Conservation (phyloP, 2,329 filamentous ascomycete species). For the Elsinoe perseae region DNA sequence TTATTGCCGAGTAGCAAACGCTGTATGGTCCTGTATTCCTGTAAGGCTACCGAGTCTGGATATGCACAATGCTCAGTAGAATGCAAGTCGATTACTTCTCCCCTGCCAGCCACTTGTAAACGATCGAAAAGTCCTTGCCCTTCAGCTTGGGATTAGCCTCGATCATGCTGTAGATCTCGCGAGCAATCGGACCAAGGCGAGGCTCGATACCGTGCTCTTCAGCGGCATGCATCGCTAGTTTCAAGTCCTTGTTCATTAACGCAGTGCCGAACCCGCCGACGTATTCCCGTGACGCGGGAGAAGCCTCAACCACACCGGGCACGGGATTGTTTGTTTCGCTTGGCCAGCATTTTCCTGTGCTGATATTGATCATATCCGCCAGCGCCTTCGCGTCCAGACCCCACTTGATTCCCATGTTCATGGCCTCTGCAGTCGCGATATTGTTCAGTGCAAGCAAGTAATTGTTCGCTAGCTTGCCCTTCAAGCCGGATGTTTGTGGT, state of each 20-base stretch:
- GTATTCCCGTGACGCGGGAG: constrained; percentile 68
- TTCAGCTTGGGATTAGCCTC: constrained; percentile 39
- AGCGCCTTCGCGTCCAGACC: constrained; percentile 59
- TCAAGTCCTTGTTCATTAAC: constrained; percentile 45
- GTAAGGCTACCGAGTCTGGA: constrained; percentile 1
- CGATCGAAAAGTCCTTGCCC: constrained; percentile 44
- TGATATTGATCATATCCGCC: constrained; percentile 81
- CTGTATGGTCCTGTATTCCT: constrained; percentile 8
- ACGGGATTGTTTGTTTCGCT: constrained; percentile 95
- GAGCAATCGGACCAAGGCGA: constrained; percentile 39
- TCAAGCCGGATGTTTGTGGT: constrained; percentile 72
- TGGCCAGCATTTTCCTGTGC: constrained; percentile 93
- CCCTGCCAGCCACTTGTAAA: constrained; percentile 42
- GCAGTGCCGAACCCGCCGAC: constrained; percentile 44
- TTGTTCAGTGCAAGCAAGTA: constrained; percentile 94
- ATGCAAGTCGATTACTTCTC: constrained; percentile 25
- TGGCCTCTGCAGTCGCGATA: constrained; percentile 60
- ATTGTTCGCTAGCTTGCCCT: constrained; percentile 94
- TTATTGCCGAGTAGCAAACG: not conserved
- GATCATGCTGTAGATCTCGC: constrained; percentile 39
- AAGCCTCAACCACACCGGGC: constrained; percentile 66
- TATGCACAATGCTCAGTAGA: not conserved
- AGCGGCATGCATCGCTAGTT: constrained; percentile 41
- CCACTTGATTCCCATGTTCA: constrained; percentile 58
- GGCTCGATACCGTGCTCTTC: constrained; percentile 39